A percentile compares a stretch with the other conserved stretches of the same genome.
These are phyloP conservation scores for Boletales sp. DNA, from an alignment of 768 basidiomycete species.

Conservation along the genomic window DNA sequence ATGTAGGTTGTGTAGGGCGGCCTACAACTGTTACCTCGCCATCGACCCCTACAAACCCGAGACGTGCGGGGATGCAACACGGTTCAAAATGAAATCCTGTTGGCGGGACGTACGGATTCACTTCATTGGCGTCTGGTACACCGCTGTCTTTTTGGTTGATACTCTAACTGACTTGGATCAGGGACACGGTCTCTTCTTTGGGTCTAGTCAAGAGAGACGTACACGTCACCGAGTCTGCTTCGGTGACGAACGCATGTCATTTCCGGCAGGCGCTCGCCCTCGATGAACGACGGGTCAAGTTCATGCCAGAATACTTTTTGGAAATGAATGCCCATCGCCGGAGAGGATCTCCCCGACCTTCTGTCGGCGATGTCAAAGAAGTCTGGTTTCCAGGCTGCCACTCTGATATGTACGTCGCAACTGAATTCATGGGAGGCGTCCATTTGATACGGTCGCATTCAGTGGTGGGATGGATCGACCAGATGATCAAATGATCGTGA, in stretches of 20 bases:
- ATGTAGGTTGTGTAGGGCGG: not conserved
- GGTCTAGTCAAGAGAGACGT: not conserved
- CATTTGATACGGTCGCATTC: not conserved
- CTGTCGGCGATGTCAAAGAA: not conserved
- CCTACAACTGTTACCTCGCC: not conserved
- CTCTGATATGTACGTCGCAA: not conserved
- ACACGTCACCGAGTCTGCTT: not conserved
- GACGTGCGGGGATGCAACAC: conserved; percentile 4
- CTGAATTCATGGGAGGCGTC: not conserved
- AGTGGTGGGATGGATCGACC: not conserved
- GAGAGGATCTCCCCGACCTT: too few relatives aligned
- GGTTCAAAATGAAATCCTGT: conserved; percentile 28
- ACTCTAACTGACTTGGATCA: not conserved
- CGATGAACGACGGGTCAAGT: conserved; percentile 1
- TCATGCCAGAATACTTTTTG: not conserved
- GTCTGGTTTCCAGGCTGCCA: conserved; percentile 4
- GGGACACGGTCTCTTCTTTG: not conserved
- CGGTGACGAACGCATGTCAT: not conserved
- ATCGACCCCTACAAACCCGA: conserved; percentile 25
- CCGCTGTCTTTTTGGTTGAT: too few relatives aligned
- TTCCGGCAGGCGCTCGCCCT: conserved; percentile 1
- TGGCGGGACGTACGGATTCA: conserved; percentile 19
- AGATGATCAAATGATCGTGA: not conserved
- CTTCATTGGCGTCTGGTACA: conserved; percentile 31
- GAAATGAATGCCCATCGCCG: not conserved